Base-by-base conservation (phyloP, 2,329 filamentous ascomycete genomes). In the Penicillium sp. region DNA sequence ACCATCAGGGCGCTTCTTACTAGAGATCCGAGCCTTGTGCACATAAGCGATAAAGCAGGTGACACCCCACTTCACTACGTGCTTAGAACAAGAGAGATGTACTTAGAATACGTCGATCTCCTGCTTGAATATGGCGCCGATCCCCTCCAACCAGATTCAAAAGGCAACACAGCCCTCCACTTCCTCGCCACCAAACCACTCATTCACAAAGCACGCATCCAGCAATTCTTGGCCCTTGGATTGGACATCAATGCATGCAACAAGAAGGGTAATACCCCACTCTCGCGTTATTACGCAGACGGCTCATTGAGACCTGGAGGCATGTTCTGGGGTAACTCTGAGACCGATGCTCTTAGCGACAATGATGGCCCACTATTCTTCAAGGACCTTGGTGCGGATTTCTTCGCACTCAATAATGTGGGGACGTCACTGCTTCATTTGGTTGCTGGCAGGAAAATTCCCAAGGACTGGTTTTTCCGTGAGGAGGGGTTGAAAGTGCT, bases 351-450 rank as follows among this genome's bases (percentile, higher is more conserved):
- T 15, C 8, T 33, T 12, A 9, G 58, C 6, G 30, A 49, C 2
- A 13, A 37, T 30, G 28, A 24, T 19, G 10, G 24, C 54, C 15
- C 28, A 8, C 13, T 47, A 2, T 53, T 53, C 9, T 19, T 50
- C 35, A 13, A 49, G 15, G 17, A 53, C 7, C 10, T 19, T n/a
- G 53, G 59, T 17, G 59, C 59, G 2, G 62, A 62, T 37, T 56
- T 64, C 13, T 45, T 45, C 4, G 28, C 56, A 13, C 13, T 9
- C 12, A 47, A 44, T 13, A 45, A 64, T 42, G 37, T 3, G 5
- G 59, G 59, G 1, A 53, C 42, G 17, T 28, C 62, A 4, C n/a
- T 64, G 28, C 59, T 64, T 15, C 59, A 64, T 59, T 8, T 64
- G 10, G 15, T 64, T 9, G 62, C 56, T 26, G 51, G 49, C 2